These are phyloP conservation scores for Adansonia madagascariensis DNA, from an alignment of 441 rosid genomes.

Conservation along the genomic window DNA sequence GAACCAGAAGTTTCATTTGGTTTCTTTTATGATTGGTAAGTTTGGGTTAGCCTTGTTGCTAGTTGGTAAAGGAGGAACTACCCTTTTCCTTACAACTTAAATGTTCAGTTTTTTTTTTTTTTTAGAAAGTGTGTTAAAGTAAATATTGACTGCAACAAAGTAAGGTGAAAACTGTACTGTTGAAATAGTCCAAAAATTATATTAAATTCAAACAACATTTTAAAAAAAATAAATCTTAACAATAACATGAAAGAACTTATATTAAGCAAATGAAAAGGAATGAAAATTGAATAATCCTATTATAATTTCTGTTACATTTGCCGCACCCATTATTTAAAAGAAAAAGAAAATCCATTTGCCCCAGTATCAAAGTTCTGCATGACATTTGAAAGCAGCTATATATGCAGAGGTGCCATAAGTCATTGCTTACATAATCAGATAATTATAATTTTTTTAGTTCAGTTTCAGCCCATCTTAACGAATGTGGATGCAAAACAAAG, in stretches of 20 bases:
- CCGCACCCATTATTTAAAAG: neutral
- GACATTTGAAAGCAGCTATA: neutral
- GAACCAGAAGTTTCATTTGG: neutral
- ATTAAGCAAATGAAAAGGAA: no score
- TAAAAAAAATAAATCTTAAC: no score
- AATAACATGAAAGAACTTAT: no score
- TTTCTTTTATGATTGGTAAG: neutral
- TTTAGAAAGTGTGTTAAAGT: neutral
- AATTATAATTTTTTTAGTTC: neutral
- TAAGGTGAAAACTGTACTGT: neutral
- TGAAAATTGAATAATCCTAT: no score
- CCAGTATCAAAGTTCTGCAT: neutral
- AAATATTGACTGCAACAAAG: neutral
- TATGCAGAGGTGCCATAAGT: neutral
- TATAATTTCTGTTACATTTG: no score
- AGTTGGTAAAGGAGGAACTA: no score
- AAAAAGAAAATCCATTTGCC: slow-evolving; percentile 2
- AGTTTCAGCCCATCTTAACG: neutral
- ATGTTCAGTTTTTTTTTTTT: neutral
- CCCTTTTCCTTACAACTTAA: no score
- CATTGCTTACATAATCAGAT: slow-evolving; percentile 1
- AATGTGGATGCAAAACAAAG: slow-evolving; percentile 2
- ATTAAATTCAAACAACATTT: no score
- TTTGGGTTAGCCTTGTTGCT: no score
- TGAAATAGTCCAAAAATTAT: neutral